A percentile compares a stretch with the other conserved stretches of the same genome.
These are phyloP conservation scores for Annulohypoxylon stygium DNA, from an alignment of 495 filamentous ascomycete species.

Conservation along the genomic window DNA sequence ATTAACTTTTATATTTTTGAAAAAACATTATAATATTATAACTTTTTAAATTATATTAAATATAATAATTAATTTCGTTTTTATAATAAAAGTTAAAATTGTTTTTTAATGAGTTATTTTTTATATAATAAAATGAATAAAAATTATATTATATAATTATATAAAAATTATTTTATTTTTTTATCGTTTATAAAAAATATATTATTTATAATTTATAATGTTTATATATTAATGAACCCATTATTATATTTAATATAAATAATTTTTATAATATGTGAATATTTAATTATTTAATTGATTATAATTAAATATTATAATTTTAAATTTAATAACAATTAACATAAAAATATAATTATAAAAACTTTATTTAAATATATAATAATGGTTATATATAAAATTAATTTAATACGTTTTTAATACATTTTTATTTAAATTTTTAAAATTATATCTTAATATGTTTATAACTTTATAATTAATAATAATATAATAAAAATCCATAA, in stretches of 20 bases:
- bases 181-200: not conserved
- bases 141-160: not conserved
- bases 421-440: not conserved
- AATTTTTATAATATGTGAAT: conserved; percentile 5
- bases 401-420: not conserved
- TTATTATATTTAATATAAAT: too few relatives aligned
- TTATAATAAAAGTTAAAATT: not conserved
- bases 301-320: not conserved
- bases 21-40: not conserved
- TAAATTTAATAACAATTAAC: not conserved
- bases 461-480: not conserved
- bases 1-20: not conserved
- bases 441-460: not conserved
- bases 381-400: conserved; percentile 4
- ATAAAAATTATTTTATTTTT: not conserved
- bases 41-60: not conserved
- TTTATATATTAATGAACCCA: not conserved
- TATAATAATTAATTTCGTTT: not conserved
- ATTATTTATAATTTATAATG: not conserved
- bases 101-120: too few relatives aligned
- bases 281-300: conserved; percentile 7
- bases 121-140: not conserved
- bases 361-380: not conserved
- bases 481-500: not conserved
- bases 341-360: not conserved